These are phyloP conservation scores for Lagenaria siceraria DNA, from an alignment of 306 rosid species.

Conservation along the genomic window DNA sequence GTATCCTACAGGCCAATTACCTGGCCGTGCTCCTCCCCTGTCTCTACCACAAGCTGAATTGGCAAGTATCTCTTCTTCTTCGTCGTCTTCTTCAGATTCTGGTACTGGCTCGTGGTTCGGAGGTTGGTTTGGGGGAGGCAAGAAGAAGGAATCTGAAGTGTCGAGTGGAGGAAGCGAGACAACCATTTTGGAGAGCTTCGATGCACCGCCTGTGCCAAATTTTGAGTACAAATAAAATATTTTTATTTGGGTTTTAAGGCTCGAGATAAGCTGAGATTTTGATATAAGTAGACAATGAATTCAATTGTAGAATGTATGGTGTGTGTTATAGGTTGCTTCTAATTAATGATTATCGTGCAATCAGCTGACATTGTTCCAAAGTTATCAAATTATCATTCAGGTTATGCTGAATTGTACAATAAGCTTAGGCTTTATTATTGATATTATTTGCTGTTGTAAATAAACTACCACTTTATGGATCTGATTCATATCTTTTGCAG, in stretches of 20 bases:
- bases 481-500: not conserved
- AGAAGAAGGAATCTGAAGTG: conserved; percentile 26
- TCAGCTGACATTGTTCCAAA: not conserved
- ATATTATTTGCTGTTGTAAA: not conserved
- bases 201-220: conserved; percentile 82
- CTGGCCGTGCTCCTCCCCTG: conserved; percentile 16
- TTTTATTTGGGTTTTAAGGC: not conserved
- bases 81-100: conserved; percentile 7
- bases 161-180: conserved; percentile 61
- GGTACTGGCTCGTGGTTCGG: conserved; percentile 30
- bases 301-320: not conserved
- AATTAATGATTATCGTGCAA: not conserved
- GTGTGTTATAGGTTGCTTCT: not conserved
- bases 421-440: not conserved
- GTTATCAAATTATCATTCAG: not conserved
- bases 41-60: conserved; percentile 11
- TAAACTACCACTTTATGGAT: not conserved
- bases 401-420: not conserved
- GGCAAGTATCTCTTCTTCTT: not conserved
- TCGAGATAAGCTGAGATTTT: conserved; percentile 6
- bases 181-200: conserved; percentile 82
- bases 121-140: conserved; percentile 40
- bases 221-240: conserved; percentile 56
- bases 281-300: not conserved
- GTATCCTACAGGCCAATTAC: conserved; percentile 18